Base-by-base conservation (phyloP, 306 rosid species). In the Trifolium fragiferum region DNA sequence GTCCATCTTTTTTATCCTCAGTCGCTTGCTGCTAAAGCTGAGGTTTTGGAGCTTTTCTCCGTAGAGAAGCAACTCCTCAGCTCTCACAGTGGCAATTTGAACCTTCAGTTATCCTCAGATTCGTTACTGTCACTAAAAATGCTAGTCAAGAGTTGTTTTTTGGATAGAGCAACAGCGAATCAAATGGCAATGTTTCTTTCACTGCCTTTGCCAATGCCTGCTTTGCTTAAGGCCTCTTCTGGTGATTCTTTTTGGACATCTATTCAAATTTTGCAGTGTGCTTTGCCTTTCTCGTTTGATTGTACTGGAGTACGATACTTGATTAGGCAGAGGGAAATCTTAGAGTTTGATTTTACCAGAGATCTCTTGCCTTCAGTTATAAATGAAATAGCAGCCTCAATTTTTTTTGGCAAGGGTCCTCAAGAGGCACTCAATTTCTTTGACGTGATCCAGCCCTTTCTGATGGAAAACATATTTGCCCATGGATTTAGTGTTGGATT, bases 51-150 rank as follows among this genome's bases (percentile, higher is more conserved):
- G 68, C 95, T 94, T 70, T 94, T 92, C 66, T 80, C 93, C 7
- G 90, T 92, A 62, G 99, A 94, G 75, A 94, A 90, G 70, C 97
- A 94, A 75, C 86, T 92, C 62, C 92, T 92, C 54, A 94, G 99
- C 79, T 94, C 99, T 74, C 97, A 94, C 72, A 90, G 90, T 67
- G 99, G 96, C 23, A 89, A 86, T 68, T 89, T 90, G 30, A 94
- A 90, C 74, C 81, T 94, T 73, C 99, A 94, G 60, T 68, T 92
- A 54, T 84, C 85, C 47, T 37, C 86, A 30, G 99, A 94, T 76
- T 87, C 99, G 0, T 44, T 88, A 74, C 41, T 94, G 86, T 92
- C 99, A 0, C 79, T 94, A 4, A 92, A 84, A 82, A 78, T 82
- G 78, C 67, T 94, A 82, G 82, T 90, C 20, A 87, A 83, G 84